Evolutionary conservation across 345 rosid species (phyloP), one percentile per base, ranked within the genome.

Genomic region (Hibiscus tridactylites): DNA sequence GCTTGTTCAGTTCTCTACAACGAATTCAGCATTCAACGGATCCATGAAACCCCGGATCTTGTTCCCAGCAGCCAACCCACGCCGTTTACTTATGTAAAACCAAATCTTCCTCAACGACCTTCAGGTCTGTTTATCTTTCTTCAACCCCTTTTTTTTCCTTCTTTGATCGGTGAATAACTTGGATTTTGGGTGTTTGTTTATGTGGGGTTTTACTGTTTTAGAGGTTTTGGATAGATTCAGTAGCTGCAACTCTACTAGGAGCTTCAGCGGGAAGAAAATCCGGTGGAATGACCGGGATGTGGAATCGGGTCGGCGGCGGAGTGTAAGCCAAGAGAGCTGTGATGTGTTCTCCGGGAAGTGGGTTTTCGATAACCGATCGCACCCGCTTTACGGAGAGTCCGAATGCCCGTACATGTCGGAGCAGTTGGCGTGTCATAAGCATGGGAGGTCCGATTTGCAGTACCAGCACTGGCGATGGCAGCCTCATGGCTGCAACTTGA

Each of bases 391-490:
- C 81, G 76, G 79, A n/a, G 98, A 90, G 80, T 84, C 97, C 28
- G 78, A 82, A 5, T 91, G 98, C 64, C 98, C 96, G 2, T 91
- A 94, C 76, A 94, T 94, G 97, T 94, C 98, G 7, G 98, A 94
- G 72, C 98, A 94, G 77, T 46, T 94, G 79, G 93, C 98, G 16
- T 94, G 98, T 63, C 93, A 90, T 70, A 94, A 85, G 85, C 96
- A 91, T 81, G 98, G 98, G 24, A 84, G 98, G 85, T 33, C 85
- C 61, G 98, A 94, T 85, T 75, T 94, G 81, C 73, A 79, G 4
- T 88, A 87, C 71, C 97, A 86, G 77, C 58, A 85, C 53, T 88
- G 98, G 98, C 88, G 98, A 80, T 94, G 98, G 98, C 98, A 91
- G 71, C 99, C 99, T 73, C 90, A 88, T 74, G 26, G 75, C 77